Evolutionary conservation across 805 yeast genomes (phyloP).

Genomic region (Wickerhamomyces silvicola): DNA sequence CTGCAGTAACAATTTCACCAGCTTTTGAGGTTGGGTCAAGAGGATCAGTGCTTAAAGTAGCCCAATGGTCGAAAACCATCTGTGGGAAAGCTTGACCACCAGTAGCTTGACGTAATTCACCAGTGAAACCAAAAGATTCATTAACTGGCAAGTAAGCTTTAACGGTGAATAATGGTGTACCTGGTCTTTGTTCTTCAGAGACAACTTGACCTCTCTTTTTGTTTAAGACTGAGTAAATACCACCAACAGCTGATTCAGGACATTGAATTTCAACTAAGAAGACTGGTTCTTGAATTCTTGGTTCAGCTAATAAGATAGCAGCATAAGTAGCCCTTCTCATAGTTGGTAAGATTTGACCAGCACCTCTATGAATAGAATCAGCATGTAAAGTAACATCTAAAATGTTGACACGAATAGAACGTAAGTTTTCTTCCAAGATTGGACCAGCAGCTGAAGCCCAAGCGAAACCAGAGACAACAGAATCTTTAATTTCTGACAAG

Average conservation of each 20-base stretch:
- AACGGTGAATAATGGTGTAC: conserved; percentile 99
- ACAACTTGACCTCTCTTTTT: conserved; percentile 99
- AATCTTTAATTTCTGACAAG: conserved; percentile 98
- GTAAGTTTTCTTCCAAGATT: conserved; percentile 90
- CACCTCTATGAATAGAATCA: conserved; percentile 99
- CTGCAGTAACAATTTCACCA: conserved; percentile 54
- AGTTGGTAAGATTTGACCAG: conserved; percentile 99
- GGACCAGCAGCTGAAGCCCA: conserved; percentile 99
- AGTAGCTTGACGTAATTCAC: conserved; percentile 99
- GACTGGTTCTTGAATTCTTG: conserved; percentile 98
- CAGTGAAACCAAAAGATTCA: conserved; percentile 99
- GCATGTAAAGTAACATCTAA: conserved; percentile 99
- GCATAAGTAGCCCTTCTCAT: conserved; percentile 99
- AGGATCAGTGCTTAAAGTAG: conserved; percentile 86
- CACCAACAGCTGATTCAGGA: conserved; percentile 99
- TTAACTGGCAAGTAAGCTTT: conserved; percentile 99
- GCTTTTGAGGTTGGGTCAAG: conserved; percentile 75
- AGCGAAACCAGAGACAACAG: conserved; percentile 99
- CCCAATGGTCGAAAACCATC: conserved; percentile 99
- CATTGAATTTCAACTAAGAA: conserved; percentile 99
- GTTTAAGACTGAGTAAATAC: conserved; percentile 99
- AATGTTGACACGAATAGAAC: conserved; percentile 96
- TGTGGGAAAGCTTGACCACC: conserved; percentile 99
- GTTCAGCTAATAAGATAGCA: conserved; percentile 95
- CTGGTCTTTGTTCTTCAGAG: conserved; percentile 99